Evolutionary conservation across 1,284 basidiomycete genomes (phyloP), one percentile per base, ranked within the genome.

Genomic region (Ceratobasidium sp.): DNA sequence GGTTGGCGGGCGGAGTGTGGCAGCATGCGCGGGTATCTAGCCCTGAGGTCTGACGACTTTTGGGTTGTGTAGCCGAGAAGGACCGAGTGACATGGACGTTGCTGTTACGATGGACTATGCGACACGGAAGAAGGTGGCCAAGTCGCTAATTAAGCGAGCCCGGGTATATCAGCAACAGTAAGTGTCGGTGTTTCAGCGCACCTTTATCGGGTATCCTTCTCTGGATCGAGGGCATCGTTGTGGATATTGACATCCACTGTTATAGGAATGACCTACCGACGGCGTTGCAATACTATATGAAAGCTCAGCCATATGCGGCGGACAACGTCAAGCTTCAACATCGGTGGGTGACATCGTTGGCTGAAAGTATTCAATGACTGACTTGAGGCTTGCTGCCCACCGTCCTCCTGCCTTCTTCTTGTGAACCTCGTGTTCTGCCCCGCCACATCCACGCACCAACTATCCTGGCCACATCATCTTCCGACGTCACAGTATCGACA

Each of bases 271-370:
- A 93, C 80, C 84, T 93, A 33, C 86, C 89, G 78, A 86, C 88
- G 6, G 92, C 92, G 0, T 85, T 93, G 36, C 91, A 92, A 75
- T 85, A 93, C 19, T 93, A 93, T 79, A 88, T 89, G 78, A 91
- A 91, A 78, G 92, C 92, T 24, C 89, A 91, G 81, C 86, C 85
- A 9, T 93, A 92, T 78, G 91, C 92, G 69, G 91, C 92, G 22
- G 90, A 93, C 77, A 93, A 93, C 79, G 81, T 87, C 82, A 93
- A 93, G 81, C 86, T 93, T 71, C 90, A 90, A 87, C 91, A 93
- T 85, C 91, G 92, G 92, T 93, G 87, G 87, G 90, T 90, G 85
- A 84, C 87, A 84, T 88, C 36, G 36, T 41, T 41, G 11, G 4
- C 36, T 89, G 27, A 27, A 41, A 8, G 7, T 27, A 27, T 51